Percentiles rank a stretch among this genome's conserved stretches.
Evolutionary conservation across 2,329 filamentous ascomycete genomes (phyloP).

Genomic region (Phaeomoniella chlamydospora): DNA sequence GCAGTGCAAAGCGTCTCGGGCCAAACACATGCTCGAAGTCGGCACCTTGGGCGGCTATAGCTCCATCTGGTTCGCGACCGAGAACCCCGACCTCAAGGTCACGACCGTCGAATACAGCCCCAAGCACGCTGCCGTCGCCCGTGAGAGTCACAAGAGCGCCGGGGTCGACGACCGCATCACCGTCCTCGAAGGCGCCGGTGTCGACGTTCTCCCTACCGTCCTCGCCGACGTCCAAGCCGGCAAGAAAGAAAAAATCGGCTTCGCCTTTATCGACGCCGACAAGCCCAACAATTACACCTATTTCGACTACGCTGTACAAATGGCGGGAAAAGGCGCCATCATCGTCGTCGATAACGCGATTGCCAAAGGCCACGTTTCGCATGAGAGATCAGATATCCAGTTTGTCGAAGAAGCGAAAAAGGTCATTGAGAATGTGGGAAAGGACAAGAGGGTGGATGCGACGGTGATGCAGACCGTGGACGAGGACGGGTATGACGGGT

Average conservation of each 20-base stretch:
- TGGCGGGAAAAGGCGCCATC: conserved; percentile 24
- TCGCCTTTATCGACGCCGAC: conserved; percentile 40
- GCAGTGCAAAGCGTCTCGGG: conserved; percentile 20
- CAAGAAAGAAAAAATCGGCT: conserved; percentile 27
- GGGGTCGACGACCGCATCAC: conserved; percentile 28
- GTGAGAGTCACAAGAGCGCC: conserved; percentile 26
- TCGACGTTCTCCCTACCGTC: conserved; percentile 27
- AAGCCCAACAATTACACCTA: conserved; percentile 35
- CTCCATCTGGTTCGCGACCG: conserved; percentile 35
- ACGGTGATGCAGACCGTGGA: not conserved
- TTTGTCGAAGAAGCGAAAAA: not conserved
- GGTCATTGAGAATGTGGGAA: not conserved
- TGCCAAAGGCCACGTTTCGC: too few species aligned
- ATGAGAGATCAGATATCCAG: not conserved
- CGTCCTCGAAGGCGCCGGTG: conserved; percentile 28
- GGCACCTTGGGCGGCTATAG: conserved; percentile 42
- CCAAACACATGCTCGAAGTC: conserved; percentile 34
- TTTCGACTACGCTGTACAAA: conserved; percentile 28
- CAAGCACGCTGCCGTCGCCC: conserved; percentile 30
- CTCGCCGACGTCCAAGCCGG: conserved; percentile 23
- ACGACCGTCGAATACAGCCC: conserved; percentile 37
- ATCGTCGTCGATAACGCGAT: conserved; percentile 40
- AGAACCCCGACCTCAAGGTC: conserved; percentile 22
- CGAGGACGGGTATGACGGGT: not conserved
- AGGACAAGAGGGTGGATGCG: not conserved